These are phyloP conservation scores for Paecilomyces niveus DNA, from an alignment of 2,329 filamentous ascomycete genomes.

Conservation along the genomic window DNA sequence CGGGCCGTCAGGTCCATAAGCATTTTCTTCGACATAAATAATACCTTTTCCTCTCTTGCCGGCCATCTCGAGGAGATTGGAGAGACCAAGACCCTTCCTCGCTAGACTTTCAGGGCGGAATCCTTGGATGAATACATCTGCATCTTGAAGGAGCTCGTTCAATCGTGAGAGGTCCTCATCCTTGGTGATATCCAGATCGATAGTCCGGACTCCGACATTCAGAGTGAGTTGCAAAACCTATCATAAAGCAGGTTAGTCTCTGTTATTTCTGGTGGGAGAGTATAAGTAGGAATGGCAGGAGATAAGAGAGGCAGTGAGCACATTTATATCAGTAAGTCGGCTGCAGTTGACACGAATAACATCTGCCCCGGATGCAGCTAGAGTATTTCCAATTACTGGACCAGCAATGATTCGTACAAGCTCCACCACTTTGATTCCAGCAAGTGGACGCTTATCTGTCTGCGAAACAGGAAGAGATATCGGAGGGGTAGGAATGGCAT, in stretches of 20 bases:
- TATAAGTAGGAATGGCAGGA: conserved; percentile 15
- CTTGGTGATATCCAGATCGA: neutral
- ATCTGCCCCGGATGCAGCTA: conserved; percentile 41
- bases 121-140: conserved; percentile 50
- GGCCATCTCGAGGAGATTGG: conserved; percentile 35
- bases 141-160: conserved; percentile 38
- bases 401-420: conserved; percentile 40
- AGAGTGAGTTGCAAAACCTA: neutral
- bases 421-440: conserved; percentile 46
- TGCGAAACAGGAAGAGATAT: neutral
- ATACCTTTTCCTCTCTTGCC: conserved; percentile 36
- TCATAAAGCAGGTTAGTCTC: neutral
- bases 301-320: conserved; percentile 36
- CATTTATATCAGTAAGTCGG: conserved; percentile 27
- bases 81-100: conserved; percentile 9
- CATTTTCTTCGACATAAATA: conserved; percentile 45
- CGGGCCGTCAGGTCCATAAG: conserved; percentile 43
- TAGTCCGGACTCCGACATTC: neutral
- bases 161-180: conserved; percentile 34
- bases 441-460: conserved; percentile 20
- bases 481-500: conserved; percentile 27
- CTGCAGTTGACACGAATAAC: conserved; percentile 42
- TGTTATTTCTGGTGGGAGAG: neutral
- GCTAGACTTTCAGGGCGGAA: conserved; percentile 43
- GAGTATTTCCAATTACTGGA: conserved; percentile 34